phyloP scores from a whole-genome alignment of 176 grass and related monocot genomes.

The Cenchrus purpureus region DNA sequence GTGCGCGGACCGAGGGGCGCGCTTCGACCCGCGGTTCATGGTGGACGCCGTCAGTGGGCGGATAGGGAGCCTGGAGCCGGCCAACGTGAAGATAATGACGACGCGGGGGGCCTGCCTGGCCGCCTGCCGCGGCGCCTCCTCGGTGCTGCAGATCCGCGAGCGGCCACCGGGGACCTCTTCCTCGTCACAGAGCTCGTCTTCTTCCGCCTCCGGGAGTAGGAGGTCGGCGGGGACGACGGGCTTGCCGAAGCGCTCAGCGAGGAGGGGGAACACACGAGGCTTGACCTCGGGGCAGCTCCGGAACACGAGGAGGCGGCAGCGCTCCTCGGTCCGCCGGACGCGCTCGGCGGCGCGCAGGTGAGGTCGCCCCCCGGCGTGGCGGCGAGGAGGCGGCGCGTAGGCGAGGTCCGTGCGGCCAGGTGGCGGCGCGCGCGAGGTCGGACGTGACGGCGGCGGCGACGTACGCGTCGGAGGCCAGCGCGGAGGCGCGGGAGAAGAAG shows the following conservation, averaged over 20 bases:
- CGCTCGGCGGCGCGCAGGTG: not conserved
- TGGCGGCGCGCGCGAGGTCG: too few species aligned
- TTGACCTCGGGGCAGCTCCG: slow-evolving; percentile 41
- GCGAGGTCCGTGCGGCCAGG: too few species aligned
- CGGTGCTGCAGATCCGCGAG: not conserved
- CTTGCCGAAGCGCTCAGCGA: slow-evolving; percentile 10
- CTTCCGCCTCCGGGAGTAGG: not conserved
- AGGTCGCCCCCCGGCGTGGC: too few species aligned
- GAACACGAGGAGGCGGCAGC: not conserved
- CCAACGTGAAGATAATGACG: slow-evolving; percentile 77
- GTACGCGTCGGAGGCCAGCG: too few species aligned
- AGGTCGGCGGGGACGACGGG: slow-evolving; percentile 36
- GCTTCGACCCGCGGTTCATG: slow-evolving; percentile 90
- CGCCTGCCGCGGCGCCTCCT: slow-evolving; percentile 1
- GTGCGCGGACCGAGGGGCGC: slow-evolving; percentile 64
- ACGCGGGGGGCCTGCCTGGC: slow-evolving; percentile 3
- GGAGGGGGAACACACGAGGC: slow-evolving; percentile 3
- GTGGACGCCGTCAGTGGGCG: slow-evolving; percentile 66
- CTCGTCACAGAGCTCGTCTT: slow-evolving; percentile 11
- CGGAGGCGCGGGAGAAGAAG: too few species aligned
- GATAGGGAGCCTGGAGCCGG: slow-evolving; percentile 57
- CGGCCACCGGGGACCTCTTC: not conserved
- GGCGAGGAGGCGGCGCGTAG: too few species aligned
- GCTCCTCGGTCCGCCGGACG: not conserved
- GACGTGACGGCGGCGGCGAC: too few species aligned